Evolutionary conservation across 176 grass and related monocot genomes (phyloP), one percentile per base, ranked within the genome.

Genomic region (Areca catechu): DNA sequence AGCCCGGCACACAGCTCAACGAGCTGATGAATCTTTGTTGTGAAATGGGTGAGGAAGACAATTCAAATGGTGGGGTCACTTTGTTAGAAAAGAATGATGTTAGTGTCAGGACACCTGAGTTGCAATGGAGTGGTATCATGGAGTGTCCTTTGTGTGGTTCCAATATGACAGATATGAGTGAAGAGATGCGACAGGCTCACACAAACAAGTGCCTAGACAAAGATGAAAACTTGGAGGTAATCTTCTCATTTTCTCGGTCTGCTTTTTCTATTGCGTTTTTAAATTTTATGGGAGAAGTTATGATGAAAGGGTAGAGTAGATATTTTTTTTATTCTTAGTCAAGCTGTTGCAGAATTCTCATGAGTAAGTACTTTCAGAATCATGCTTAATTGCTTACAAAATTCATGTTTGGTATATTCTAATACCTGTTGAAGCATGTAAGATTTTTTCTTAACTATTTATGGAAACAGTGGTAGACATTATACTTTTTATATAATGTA

Each of bases 11-110:
- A 25, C 92, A 91, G 48, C 86, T 97, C 10, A 82, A 76, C 69
- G 83, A 97, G 58, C 74, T 90, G 69, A 91, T 97, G 74, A 75
- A 85, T 74, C 79, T 83, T 18, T 90, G 86, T 66, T 72, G 79
- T 52, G 69, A 82, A 21, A 73, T 64, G 24, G 73, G 72, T 34
- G 63, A 57, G 50, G 70, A 56, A 43, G 68, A 24, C 20, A 67
- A 81, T 54, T 61, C 28, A 56, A 67, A 75, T 51, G 56, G 43
- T 27, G 30, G 48, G 34, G 19, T n/a, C 27, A 52, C 68, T 43
- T 7, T 20, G 9, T 17, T 20, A 50, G 24, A 78, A 58, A 58
- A 20, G 19, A 75, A 57, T 18, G 61, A 49, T 27, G 20, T 69
- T 23, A 53, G 68, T 50, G 49, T 53, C 15, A 60, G 47, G 52